Evolutionary conservation across 805 yeast species (phyloP).

Genomic region (Saccharomycopsis javanensis): DNA sequence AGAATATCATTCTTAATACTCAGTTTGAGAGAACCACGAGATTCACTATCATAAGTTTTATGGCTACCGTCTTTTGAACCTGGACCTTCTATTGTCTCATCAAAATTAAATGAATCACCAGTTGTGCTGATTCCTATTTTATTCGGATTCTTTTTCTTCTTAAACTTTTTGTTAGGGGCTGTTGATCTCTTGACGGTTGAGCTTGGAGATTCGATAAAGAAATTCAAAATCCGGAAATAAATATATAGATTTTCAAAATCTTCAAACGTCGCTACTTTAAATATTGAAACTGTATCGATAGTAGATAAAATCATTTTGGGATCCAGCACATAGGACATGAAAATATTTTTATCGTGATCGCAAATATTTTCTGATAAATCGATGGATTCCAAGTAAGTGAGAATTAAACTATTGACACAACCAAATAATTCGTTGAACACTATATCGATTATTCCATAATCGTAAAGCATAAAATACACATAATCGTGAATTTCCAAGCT

Average conservation of each 20-base stretch:
- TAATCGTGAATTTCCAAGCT: not conserved
- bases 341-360: not conserved
- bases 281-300: not conserved
- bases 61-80: not conserved
- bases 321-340: not conserved
- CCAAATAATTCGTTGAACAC: not conserved
- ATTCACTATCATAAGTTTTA: not conserved
- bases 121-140: not conserved
- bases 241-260: not conserved
- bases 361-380: not conserved
- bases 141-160: not conserved
- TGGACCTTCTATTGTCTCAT: not conserved
- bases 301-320: not conserved
- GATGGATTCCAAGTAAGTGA: not conserved
- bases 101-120: not conserved
- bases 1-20: not conserved
- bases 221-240: slow-evolving; percentile 2
- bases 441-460: not conserved
- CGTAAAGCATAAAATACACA: not conserved
- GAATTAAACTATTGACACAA: slow-evolving; percentile 3
- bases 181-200: not conserved
- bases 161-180: not conserved
- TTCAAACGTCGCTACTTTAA: not conserved
- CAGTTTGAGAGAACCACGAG: not conserved
- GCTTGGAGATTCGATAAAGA: not conserved